Base-by-base conservation (phyloP, 257 asterid species). In the Fraxinus anomala region DNA sequence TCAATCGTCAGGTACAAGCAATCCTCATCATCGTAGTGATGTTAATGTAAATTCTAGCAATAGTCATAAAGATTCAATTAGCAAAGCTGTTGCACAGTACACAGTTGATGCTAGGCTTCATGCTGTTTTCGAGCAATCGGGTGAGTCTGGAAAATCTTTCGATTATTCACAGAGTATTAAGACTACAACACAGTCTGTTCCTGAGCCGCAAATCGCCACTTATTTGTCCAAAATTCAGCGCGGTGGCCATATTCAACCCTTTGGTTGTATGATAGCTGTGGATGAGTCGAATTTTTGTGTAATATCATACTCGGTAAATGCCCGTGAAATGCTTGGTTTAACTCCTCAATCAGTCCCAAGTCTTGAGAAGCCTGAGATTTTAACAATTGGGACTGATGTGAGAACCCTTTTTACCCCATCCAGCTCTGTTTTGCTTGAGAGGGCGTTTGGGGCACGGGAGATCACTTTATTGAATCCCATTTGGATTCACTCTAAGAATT, bases 11-110 rank as follows among this genome's bases (percentile, higher is more conserved):
- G 84, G 85, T 39, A 63, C 82, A 72, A 80, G 79, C 77, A 42
- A 81, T 73, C 84, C 24, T 61, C 74, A 36, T 16, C 63, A 40
- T n/a, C 88, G 70, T 19, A 70, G 37, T 70, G 77, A 51, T 66
- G 77, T 73, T 31, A 73, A 76, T 77, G 70, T 61, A 66, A 75
- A 56, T 49, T 73, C 87, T 54, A 80, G 76, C 82, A 69, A 26
- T 26, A 87, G 28, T 26, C 17, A 77, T 69, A 80, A 70, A 13
- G 86, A 85, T 73, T 77, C 92, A 0, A 73, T 81, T 54, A 92
- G 89, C 88, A 89, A 81, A 81, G 98, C 94, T 39, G 91, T 90
- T n/a, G 92, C 92, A 7, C 98, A 93, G 84, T 93, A 88, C 92
- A 87, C 96, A 0, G 85, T 70, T 77, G 98, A 93, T 73, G 98